phyloP scores from a whole-genome alignment of 2,329 filamentous ascomycete species.

The Sarocladiaceae sp. region DNA sequence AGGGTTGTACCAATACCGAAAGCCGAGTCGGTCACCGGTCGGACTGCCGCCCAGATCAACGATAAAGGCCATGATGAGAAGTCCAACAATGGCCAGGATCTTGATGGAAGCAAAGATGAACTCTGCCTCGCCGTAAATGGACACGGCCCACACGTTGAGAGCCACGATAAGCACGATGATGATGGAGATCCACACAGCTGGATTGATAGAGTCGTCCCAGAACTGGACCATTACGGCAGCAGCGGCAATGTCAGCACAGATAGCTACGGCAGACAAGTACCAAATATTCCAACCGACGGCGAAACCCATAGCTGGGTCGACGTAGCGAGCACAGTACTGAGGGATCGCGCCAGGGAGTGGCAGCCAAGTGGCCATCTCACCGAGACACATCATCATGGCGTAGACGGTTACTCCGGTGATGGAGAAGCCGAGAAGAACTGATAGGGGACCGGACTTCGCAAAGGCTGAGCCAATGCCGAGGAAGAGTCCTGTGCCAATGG shows the following conservation, averaged over 20 bases:
- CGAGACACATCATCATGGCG: constrained; percentile 47
- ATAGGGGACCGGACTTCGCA: constrained; percentile 39
- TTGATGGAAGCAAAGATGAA: constrained; percentile 44
- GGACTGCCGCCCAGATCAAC: constrained; percentile 36
- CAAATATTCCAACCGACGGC: constrained; percentile 45
- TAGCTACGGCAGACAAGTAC: constrained; percentile 36
- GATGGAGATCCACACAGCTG: constrained; percentile 32
- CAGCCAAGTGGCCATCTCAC: constrained; percentile 31
- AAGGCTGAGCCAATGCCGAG: constrained; percentile 48
- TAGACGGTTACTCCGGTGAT: constrained; percentile 47
- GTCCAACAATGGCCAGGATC: constrained; percentile 35
- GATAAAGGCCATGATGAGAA: constrained; percentile 28
- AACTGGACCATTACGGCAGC: constrained; percentile 32
- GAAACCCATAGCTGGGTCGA: constrained; percentile 22
- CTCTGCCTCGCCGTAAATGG: constrained; percentile 41
- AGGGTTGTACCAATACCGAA: constrained; percentile 39
- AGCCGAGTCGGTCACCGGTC: constrained; percentile 31
- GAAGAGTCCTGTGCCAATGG: constrained; percentile 39
- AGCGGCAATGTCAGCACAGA: constrained; percentile 34
- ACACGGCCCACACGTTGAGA: constrained; percentile 21
- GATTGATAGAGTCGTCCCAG: constrained; percentile 32
- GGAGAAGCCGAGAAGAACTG: constrained; percentile 33
- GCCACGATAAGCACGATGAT: constrained; percentile 29
- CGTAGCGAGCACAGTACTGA: neutral
- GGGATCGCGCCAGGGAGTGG: too few relatives aligned